Evolutionary conservation across 2,329 filamentous ascomycete genomes (phyloP).

Genomic region (Sporothrix humicola): DNA sequence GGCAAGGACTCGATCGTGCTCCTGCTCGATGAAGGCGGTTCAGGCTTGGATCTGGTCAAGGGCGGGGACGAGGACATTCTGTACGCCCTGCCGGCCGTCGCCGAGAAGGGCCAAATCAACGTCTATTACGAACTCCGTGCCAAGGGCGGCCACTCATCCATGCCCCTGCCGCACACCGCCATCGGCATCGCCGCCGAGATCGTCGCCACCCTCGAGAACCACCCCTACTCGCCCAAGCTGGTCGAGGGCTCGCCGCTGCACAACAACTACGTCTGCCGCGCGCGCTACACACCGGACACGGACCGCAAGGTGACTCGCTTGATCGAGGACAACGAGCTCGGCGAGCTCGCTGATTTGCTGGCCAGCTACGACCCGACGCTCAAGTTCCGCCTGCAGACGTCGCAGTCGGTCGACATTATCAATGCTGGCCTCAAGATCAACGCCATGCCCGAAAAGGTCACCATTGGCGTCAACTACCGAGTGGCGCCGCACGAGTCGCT

Average conservation of each 20-base stretch:
- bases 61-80: slow-evolving; percentile 40
- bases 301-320: slow-evolving; percentile 48
- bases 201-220: slow-evolving; percentile 53
- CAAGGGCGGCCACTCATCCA: slow-evolving; percentile 64
- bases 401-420: slow-evolving; percentile 66
- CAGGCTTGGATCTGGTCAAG: slow-evolving; percentile 51
- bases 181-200: slow-evolving; percentile 60
- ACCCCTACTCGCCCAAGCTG: slow-evolving; percentile 52
- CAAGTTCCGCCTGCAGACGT: slow-evolving; percentile 65
- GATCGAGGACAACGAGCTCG: slow-evolving; percentile 33
- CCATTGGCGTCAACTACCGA: slow-evolving; percentile 65
- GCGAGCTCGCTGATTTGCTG: slow-evolving; percentile 54
- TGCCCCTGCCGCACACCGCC: slow-evolving; percentile 60
- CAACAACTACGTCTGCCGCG: slow-evolving; percentile 53
- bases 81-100: slow-evolving; percentile 63
- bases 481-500: slow-evolving; percentile 62
- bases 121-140: slow-evolving; percentile 62
- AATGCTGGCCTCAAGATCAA: slow-evolving; percentile 66
- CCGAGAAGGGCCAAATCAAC: slow-evolving; percentile 66
- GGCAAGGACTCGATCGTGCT: slow-evolving; percentile 61
- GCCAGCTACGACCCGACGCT: slow-evolving; percentile 46
- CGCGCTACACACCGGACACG: slow-evolving; percentile 52
- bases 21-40: slow-evolving; percentile 65
- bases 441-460: slow-evolving; percentile 66
- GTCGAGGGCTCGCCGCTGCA: slow-evolving; percentile 42